Conservation (phyloP, 192 early-diverging fungal species). For the Backusella parvicylindrica region DNA sequence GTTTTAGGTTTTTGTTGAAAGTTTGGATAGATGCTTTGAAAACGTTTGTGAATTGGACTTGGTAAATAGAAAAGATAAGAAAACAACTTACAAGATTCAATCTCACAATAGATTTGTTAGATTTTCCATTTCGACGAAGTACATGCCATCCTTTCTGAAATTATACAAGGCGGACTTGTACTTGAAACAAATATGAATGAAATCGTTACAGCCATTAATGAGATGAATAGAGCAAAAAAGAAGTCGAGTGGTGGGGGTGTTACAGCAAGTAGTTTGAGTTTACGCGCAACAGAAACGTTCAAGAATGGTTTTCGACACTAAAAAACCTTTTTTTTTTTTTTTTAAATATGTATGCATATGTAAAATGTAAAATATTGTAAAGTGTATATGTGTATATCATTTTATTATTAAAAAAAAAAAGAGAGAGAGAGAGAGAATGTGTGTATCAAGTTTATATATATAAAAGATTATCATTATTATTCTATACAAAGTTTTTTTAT, state of each 20-base stretch:
- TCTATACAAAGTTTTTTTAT: neutral
- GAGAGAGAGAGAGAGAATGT: neutral
- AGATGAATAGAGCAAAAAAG: constrained; percentile 58
- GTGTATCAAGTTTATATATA: neutral
- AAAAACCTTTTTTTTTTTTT: neutral
- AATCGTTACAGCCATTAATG: constrained; percentile 67
- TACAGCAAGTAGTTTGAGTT: constrained; percentile 16
- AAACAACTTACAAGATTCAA: neutral
- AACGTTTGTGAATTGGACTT: constrained; percentile 98
- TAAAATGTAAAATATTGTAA: neutral
- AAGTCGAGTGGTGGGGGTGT: constrained; percentile 25
- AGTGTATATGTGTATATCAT: neutral
- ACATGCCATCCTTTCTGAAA: constrained; percentile 80
- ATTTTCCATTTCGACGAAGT: constrained; percentile 92
- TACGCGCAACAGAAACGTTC: constrained; percentile 27
- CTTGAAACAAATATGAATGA: constrained; percentile 76
- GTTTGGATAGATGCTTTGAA: constrained; percentile 86
- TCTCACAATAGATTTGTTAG: no score
- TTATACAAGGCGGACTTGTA: constrained; percentile 90
- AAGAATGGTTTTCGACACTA: constrained; percentile 27
- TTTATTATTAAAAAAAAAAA: neutral
- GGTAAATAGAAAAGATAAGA: constrained; percentile 37
- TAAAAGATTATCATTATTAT: neutral
- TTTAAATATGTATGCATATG: neutral
- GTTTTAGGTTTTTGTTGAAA: constrained; percentile 92